These are phyloP conservation scores for Lachnellula cervina DNA, from an alignment of 2,329 filamentous ascomycete species.

Conservation along the genomic window DNA sequence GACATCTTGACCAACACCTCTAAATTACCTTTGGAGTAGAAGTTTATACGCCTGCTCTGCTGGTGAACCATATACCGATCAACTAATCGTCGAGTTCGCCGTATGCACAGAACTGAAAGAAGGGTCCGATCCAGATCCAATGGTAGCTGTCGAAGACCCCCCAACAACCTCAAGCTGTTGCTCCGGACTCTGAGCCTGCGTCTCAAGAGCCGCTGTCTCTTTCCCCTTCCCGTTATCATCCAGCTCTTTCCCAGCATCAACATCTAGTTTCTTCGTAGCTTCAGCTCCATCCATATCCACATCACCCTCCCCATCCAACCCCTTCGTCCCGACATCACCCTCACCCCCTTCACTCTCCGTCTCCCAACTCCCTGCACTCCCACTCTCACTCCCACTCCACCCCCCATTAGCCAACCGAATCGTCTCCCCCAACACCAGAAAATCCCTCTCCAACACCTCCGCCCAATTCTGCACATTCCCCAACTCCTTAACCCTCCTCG, in stretches of 20 bases:
- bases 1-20: neutral
- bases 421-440: conserved; percentile 61
- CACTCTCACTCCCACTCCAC: conserved; percentile 37
- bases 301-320: conserved; percentile 1
- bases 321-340: conserved; percentile 5
- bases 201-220: conserved; percentile 12
- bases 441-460: conserved; percentile 69
- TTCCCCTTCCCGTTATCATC: conserved; percentile 8
- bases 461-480: conserved; percentile 85
- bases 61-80: neutral
- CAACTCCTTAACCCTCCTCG: conserved; percentile 67
- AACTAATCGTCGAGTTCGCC: conserved; percentile 15
- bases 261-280: conserved; percentile 11
- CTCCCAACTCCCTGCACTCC: conserved; percentile 25
- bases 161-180: conserved; percentile 12
- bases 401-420: conserved; percentile 47
- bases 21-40: neutral
- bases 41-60: neutral
- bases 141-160: conserved; percentile 16
- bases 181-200: neutral
- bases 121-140: conserved; percentile 19
- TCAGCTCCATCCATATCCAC: conserved; percentile 4
- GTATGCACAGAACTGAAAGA: conserved; percentile 25
- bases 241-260: neutral
- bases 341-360: conserved; percentile 14